Percentiles rank a stretch among this genome's conserved stretches.
Evolutionary conservation across 2,329 filamentous ascomycete species (phyloP).

Genomic region (Lachnellula cervina): DNA sequence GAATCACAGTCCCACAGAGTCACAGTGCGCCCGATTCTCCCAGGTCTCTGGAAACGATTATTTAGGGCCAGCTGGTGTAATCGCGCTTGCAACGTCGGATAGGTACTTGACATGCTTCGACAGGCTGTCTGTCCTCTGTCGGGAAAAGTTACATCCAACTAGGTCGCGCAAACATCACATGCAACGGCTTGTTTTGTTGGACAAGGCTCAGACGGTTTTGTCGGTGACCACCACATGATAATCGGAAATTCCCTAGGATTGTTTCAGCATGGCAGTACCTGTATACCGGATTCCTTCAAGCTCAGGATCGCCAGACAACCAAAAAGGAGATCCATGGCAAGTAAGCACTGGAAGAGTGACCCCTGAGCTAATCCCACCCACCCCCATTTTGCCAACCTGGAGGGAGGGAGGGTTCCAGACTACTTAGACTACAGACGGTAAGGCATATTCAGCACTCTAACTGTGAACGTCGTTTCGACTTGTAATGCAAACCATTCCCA

Average conservation of each 20-base stretch:
- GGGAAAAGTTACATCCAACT: not conserved
- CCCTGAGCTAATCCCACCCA: no score
- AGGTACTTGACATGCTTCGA: not conserved
- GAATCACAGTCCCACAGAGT: not conserved
- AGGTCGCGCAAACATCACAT: not conserved
- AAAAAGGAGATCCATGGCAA: no score
- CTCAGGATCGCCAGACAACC: no score
- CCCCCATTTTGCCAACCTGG: no score
- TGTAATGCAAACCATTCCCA: no score
- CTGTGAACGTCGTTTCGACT: no score
- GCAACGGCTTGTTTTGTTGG: not conserved
- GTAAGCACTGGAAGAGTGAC: no score
- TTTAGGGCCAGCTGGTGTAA: no score
- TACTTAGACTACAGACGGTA: no score
- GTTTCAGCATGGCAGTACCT: not conserved
- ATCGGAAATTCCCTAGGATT: not conserved
- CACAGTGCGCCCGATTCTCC: not conserved
- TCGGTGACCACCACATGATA: not conserved
- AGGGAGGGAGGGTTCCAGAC: no score
- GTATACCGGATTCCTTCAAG: not conserved
- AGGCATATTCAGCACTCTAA: no score
- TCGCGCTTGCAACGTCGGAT: not conserved
- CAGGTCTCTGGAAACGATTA: not conserved
- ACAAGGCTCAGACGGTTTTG: not conserved
- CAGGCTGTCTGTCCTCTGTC: not conserved